Conservation (phyloP, 2,329 filamentous ascomycete species). For the Fusarium brevicatenulatum region DNA sequence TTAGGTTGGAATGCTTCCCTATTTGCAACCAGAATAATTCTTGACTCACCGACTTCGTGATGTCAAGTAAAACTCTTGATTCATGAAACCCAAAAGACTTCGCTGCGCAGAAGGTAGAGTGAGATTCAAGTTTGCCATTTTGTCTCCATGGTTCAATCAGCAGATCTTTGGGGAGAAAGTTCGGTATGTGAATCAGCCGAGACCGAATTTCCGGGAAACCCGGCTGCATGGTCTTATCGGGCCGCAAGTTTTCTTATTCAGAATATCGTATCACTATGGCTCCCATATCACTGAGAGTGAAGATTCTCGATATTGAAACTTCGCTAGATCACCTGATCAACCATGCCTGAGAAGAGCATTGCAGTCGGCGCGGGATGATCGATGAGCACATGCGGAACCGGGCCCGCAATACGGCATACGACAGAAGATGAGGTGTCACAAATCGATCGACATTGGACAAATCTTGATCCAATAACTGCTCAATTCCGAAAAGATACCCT, state of each 20-base stretch:
- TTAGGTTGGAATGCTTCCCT: neutral
- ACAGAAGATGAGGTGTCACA: neutral
- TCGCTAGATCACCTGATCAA: neutral
- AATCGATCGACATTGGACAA: neutral
- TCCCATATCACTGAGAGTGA: neutral
- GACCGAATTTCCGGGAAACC: neutral
- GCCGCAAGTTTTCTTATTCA: neutral
- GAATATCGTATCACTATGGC: neutral
- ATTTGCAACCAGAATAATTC: accelerated
- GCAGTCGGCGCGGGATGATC: neutral
- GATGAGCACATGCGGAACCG: neutral
- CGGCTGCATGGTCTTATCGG: neutral
- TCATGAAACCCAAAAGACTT: no score
- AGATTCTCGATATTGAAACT: neutral
- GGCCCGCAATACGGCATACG: neutral
- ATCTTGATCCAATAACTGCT: neutral
- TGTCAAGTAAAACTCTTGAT: neutral
- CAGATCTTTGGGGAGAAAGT: neutral
- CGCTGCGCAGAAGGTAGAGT: accelerated
- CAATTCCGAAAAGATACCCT: neutral
- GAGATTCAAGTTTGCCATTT: neutral
- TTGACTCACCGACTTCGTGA: neutral
- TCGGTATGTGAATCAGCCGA: neutral
- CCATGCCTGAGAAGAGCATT: neutral
- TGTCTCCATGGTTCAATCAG: accelerated